Percentiles rank a stretch among this genome's conserved stretches.
These are phyloP conservation scores for Mycena alexandri DNA, from an alignment of 768 basidiomycete genomes.

Conservation along the genomic window DNA sequence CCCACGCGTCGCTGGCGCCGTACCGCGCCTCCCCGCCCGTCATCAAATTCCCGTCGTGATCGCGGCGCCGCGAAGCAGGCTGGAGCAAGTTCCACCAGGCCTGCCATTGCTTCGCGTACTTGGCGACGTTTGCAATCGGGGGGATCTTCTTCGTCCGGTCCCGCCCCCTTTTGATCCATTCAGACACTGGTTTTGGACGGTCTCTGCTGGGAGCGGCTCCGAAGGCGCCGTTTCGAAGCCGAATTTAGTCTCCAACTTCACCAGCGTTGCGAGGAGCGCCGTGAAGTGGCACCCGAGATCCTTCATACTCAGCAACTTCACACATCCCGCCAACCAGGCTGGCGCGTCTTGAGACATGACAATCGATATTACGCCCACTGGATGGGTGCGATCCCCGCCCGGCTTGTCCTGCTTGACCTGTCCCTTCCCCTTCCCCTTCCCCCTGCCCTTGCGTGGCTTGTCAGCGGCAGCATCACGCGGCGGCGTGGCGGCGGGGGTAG, in stretches of 20 bases:
- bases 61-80: background rate
- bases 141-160: background rate
- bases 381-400: too few relatives aligned
- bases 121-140: background rate
- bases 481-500: too few relatives aligned
- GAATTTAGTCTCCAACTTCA: background rate
- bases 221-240: background rate
- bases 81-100: slow-evolving; percentile 6
- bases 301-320: too few relatives aligned
- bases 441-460: too few relatives aligned
- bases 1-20: background rate
- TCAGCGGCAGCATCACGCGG: too few relatives aligned
- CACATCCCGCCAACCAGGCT: too few relatives aligned
- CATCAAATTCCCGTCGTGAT: background rate
- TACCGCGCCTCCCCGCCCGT: background rate
- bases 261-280: background rate
- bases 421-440: too few relatives aligned
- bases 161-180: background rate
- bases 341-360: too few relatives aligned
- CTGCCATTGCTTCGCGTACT: background rate
- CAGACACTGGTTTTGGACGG: background rate
- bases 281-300: background rate
- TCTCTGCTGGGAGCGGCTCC: background rate
- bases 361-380: too few relatives aligned
- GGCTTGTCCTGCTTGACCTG: too few relatives aligned